Evolutionary conservation across 2,329 filamentous ascomycete genomes (phyloP), one percentile per base, ranked within the genome.

Genomic region (Alternaria atra): DNA sequence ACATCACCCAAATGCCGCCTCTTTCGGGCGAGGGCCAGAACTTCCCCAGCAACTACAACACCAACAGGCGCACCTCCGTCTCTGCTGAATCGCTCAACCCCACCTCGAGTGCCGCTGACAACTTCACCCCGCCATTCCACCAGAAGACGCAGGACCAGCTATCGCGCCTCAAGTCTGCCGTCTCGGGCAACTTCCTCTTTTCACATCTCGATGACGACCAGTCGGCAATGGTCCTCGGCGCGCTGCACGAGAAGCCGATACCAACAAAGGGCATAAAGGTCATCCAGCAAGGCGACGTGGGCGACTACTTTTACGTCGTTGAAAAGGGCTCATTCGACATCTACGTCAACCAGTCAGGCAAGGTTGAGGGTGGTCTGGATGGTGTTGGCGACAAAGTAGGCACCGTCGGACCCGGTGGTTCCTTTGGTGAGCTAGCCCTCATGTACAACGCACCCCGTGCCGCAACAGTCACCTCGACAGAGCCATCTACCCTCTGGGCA

Each of bases 391-490:
- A 85, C 62, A 91, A 93, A 72, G 94, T 98, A 29, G 89, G 89
- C 70, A 89, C 86, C 37, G 96, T 96, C 59, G 90, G 92, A 44
- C 88, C 93, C 4, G 95, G 95, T 51, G 94, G 94, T 63, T 97
- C 93, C 4, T 99, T 99, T 79, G 95, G 95, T 71, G 95, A 99
- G 82, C 85, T 99, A 58, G 95, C 95, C 12, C 85, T 99, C 73
- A 98, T 99, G 95, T 98, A 99, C 83, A 97, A 98, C 74, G 93
- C 95, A 23, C 95, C 95, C 27, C 92, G 95, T 74, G 95, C 95
- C 42, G 95, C 95, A 4, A 98, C 95, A 0, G 92, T 99, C 61
- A 87, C 96, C 63, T 97, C 92, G 30, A 89, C 90, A 12, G 92
- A 96, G 72, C 78, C 90, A 3, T 94, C 91, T 73, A 94, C 91